Percentiles rank a stretch among this genome's conserved stretches.
Conservation (phyloP, 2,329 filamentous ascomycete species). For the Diplodia corticola region DNA sequence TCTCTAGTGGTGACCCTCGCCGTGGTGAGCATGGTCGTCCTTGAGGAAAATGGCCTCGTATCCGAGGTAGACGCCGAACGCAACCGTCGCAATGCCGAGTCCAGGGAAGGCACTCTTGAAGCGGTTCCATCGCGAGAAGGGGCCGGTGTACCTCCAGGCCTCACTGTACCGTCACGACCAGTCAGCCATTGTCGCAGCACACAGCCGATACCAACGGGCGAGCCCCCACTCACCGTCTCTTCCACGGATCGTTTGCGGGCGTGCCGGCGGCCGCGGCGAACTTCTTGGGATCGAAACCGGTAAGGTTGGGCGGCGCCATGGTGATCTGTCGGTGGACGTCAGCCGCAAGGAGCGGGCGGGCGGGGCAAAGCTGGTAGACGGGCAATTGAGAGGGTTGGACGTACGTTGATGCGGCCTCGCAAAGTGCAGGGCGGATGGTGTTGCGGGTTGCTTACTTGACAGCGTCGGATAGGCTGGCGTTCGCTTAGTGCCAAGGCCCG, state of each 20-base stretch:
- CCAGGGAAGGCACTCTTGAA: conserved; percentile 87
- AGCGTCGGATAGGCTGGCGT: neutral
- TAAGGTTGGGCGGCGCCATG: conserved; percentile 70
- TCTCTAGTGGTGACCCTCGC: conserved; percentile 29
- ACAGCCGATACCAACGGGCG: neutral
- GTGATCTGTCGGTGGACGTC: conserved; percentile 29
- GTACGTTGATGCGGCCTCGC: conserved; percentile 14
- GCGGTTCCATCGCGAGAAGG: conserved; percentile 84
- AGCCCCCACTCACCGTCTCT: conserved; percentile 54
- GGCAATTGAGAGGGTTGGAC: neutral
- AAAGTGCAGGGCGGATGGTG: conserved; percentile 7
- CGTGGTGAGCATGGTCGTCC: conserved; percentile 52
- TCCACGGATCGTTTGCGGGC: conserved; percentile 63
- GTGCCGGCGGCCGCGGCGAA: conserved; percentile 70
- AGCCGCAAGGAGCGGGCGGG: neutral
- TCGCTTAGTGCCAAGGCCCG: neutral
- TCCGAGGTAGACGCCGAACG: conserved; percentile 84
- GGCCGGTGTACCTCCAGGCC: conserved; percentile 89
- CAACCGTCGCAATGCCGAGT: conserved; percentile 86
- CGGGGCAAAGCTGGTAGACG: neutral
- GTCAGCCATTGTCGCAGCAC: conserved; percentile 7
- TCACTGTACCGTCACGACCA: conserved; percentile 60
- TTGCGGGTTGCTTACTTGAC: conserved; percentile 3
- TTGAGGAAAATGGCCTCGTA: conserved; percentile 87
- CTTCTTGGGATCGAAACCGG: conserved; percentile 86